phyloP scores from a whole-genome alignment of 345 rosid species.

The Acer yangbiense region DNA sequence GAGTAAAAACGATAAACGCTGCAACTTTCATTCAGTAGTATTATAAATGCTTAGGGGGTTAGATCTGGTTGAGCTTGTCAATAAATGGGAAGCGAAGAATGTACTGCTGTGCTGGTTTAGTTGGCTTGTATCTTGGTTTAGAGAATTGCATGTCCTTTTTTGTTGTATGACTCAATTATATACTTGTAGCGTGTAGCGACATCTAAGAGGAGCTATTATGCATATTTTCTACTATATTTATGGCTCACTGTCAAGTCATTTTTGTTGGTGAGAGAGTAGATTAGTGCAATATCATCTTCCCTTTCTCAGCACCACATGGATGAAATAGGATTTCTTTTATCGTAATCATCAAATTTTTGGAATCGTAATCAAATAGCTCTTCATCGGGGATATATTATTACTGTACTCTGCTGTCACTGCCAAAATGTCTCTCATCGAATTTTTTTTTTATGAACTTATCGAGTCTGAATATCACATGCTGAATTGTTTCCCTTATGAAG shows the following conservation, averaged over 20 bases:
- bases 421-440: background rate
- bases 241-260: background rate
- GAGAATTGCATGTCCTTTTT: background rate
- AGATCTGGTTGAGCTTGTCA: background rate
- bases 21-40: background rate
- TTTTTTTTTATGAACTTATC: background rate
- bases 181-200: background rate
- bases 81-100: background rate
- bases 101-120: background rate
- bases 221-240: background rate
- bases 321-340: background rate
- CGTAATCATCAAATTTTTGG: background rate
- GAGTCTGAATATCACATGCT: background rate
- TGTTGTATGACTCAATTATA: background rate
- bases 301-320: background rate
- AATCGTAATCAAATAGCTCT: background rate
- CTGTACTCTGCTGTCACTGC: background rate
- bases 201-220: background rate
- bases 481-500: slow-evolving; percentile 28
- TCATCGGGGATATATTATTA: background rate
- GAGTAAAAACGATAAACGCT: background rate
- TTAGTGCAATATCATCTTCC: background rate
- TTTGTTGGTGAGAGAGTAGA: background rate
- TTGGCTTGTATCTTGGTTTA: background rate
- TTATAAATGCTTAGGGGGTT: too few relatives aligned